phyloP scores from a whole-genome alignment of 179 eudicot species.

The Carnegiea gigantea region DNA sequence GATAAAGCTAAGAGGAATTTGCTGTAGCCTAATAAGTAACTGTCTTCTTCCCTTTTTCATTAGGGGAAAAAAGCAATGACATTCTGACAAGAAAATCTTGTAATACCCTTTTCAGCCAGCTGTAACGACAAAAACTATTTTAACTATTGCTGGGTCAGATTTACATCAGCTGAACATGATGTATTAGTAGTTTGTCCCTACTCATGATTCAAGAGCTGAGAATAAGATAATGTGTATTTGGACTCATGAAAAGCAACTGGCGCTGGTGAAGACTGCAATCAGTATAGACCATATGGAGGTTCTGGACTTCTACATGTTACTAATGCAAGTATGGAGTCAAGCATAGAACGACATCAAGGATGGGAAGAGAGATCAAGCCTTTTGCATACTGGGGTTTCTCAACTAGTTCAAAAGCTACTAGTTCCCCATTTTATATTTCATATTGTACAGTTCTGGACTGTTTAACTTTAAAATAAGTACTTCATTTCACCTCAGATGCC shows the following conservation, averaged over 20 bases:
- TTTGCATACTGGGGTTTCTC: too few relatives aligned
- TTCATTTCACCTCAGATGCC: too few relatives aligned
- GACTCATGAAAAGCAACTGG: neutral
- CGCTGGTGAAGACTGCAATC: neutral
- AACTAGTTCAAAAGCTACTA: too few relatives aligned
- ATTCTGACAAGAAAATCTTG: neutral
- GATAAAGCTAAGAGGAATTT: neutral
- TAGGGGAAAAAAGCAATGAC: neutral
- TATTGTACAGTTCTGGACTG: too few relatives aligned
- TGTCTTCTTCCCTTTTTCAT: conserved; percentile 1
- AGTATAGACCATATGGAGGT: too few relatives aligned
- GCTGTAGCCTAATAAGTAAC: neutral
- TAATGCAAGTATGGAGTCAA: neutral
- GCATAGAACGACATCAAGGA: too few relatives aligned
- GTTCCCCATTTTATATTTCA: too few relatives aligned
- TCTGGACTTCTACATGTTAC: too few relatives aligned
- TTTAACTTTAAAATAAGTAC: too few relatives aligned
- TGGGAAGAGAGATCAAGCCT: too few relatives aligned
- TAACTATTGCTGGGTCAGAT: conserved; percentile 19
- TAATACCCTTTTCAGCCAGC: neutral
- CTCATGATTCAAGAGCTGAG: neutral
- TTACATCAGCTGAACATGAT: neutral
- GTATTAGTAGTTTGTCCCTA: neutral
- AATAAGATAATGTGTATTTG: neutral
- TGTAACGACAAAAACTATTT: conserved; percentile 17